These are phyloP conservation scores for Candida ficus DNA, from an alignment of 805 yeast species.

Conservation along the genomic window DNA sequence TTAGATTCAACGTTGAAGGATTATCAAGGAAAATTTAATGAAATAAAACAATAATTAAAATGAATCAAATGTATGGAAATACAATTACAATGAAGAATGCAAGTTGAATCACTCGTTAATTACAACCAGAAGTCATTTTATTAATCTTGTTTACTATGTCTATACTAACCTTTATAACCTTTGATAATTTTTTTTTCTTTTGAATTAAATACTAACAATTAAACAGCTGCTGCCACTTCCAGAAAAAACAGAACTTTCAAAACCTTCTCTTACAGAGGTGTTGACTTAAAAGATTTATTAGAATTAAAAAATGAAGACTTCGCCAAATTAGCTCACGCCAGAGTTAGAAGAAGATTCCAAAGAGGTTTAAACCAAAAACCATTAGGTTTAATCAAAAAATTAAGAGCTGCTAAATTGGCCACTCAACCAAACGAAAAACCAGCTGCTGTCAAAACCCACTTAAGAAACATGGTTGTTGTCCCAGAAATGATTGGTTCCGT, in stretches of 20 bases:
- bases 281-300: slow-evolving; percentile 89
- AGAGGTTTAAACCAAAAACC: slow-evolving; percentile 96
- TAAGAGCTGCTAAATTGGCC: slow-evolving; percentile 93
- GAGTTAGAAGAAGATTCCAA: slow-evolving; percentile 99
- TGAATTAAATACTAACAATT: slow-evolving; percentile 19
- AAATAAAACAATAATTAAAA: no score
- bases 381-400: slow-evolving; percentile 93
- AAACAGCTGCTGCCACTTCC: slow-evolving; percentile 35
- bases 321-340: slow-evolving; percentile 93
- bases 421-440: slow-evolving; percentile 95
- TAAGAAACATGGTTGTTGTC: slow-evolving; percentile 96
- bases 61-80: no score
- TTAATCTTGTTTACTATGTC: no score
- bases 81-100: no score
- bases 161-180: no score
- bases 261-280: slow-evolving; percentile 98
- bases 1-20: no score
- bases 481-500: slow-evolving; percentile 99
- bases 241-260: slow-evolving; percentile 89
- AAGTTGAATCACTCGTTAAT: no score
- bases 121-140: no score
- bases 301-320: slow-evolving; percentile 95
- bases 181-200: no score
- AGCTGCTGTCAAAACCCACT: slow-evolving; percentile 95
- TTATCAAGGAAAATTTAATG: no score